These are phyloP conservation scores for Populus hybrid DNA, from an alignment of 441 rosid species.

Conservation along the genomic window DNA sequence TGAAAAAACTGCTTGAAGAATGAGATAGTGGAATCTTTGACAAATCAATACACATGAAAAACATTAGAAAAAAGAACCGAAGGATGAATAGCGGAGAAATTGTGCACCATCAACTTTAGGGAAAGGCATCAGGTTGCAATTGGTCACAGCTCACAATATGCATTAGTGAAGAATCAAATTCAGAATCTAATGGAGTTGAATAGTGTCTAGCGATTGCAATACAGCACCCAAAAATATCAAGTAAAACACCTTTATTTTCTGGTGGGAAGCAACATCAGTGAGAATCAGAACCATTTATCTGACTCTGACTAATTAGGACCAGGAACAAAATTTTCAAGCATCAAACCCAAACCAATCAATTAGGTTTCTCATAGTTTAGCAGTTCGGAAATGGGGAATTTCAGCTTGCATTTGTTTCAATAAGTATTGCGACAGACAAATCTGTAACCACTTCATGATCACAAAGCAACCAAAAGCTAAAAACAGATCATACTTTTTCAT, in stretches of 20 bases:
- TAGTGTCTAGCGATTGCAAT: background rate
- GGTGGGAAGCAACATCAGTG: background rate
- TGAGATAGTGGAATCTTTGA: background rate
- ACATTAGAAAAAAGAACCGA: background rate
- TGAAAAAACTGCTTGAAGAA: background rate
- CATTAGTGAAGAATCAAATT: conserved; percentile 6
- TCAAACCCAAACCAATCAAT: background rate
- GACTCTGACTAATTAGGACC: background rate
- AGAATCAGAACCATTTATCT: conserved; percentile 1
- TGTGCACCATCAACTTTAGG: background rate
- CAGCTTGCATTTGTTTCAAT: background rate
- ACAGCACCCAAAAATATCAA: background rate
- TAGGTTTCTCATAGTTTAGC: background rate
- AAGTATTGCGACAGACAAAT: too few species aligned
- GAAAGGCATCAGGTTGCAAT: conserved; percentile 5
- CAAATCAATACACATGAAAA: background rate
- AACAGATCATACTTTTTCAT: background rate
- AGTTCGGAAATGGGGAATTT: background rate
- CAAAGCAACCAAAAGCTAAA: background rate
- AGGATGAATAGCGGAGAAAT: background rate
- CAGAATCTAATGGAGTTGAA: background rate
- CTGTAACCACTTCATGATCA: background rate
- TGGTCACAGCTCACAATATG: background rate
- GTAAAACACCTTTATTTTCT: background rate
- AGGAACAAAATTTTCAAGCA: background rate